Evolutionary conservation across 31 red algal genomes (phyloP).

Genomic region (Odonthalia washingtoniensis): DNA sequence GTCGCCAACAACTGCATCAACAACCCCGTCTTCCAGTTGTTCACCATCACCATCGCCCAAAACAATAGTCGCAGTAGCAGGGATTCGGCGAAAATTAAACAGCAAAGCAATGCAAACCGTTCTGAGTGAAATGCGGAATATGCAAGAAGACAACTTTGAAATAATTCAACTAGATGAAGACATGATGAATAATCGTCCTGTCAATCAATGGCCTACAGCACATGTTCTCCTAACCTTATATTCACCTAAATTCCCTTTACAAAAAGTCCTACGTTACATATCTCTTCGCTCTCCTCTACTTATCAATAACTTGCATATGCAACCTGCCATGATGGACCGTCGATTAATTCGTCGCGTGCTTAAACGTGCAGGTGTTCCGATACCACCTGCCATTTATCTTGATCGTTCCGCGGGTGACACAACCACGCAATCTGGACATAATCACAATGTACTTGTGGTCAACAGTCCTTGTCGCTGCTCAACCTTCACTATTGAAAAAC

Average conservation of each 20-base stretch:
- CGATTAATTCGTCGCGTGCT: conserved; percentile 60
- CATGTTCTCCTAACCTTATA: conserved; percentile 87
- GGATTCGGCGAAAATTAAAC: conserved; percentile 53
- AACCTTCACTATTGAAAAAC: conserved; percentile 66
- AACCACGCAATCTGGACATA: conserved; percentile 8
- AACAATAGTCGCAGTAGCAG: conserved; percentile 54
- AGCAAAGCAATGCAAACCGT: conserved; percentile 61
- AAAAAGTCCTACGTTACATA: conserved; percentile 70
- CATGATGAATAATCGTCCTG: conserved; percentile 28
- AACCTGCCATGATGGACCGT: conserved; percentile 76
- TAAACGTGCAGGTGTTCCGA: conserved; percentile 49
- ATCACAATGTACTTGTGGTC: conserved; percentile 21
- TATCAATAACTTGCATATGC: conserved; percentile 76
- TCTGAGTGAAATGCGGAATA: conserved; percentile 39
- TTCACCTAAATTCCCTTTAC: conserved; percentile 82
- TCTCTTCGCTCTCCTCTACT: conserved; percentile 62
- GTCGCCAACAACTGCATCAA: neutral
- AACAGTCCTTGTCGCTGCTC: conserved; percentile 1
- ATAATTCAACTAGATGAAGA: conserved; percentile 59
- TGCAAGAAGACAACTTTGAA: conserved; percentile 9
- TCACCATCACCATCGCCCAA: no score
- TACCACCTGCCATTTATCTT: conserved; percentile 61
- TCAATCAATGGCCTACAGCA: conserved; percentile 74
- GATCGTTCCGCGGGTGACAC: conserved; percentile 48
- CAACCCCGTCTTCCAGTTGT: neutral